These are phyloP conservation scores for Mucor indicus DNA, from an alignment of 371 early-diverging fungal genomes.

Conservation along the genomic window DNA sequence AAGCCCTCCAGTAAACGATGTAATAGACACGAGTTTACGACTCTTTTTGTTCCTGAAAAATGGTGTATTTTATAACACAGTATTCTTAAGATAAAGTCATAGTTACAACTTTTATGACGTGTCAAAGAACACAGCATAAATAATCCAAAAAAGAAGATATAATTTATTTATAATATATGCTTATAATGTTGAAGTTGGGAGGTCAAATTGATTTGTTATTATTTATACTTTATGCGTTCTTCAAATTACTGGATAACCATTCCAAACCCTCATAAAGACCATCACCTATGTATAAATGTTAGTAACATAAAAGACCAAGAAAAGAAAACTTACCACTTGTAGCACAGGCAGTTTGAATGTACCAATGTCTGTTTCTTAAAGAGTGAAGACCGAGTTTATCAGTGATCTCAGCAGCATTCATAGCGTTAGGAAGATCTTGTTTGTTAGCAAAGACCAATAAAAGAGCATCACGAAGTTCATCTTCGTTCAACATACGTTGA, in stretches of 20 bases:
- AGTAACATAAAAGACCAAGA: background rate
- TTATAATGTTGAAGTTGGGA: background rate
- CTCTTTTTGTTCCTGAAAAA: no score
- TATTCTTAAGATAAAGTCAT: no score
- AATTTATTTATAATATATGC: background rate
- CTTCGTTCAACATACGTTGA: constrained; percentile 86
- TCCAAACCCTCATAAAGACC: constrained; percentile 95
- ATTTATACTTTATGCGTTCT: constrained; percentile 16
- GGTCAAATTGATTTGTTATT: no score
- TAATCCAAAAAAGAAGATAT: no score
- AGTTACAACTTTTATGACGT: no score
- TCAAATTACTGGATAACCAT: constrained; percentile 62
- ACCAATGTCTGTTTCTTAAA: constrained; percentile 90
- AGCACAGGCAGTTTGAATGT: constrained; percentile 90
- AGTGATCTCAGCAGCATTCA: constrained; percentile 93
- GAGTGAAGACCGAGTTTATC: constrained; percentile 84
- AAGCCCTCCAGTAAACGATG: no score
- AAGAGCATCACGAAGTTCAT: constrained; percentile 88
- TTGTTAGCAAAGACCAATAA: constrained; percentile 96
- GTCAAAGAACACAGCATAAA: no score
- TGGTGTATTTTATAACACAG: no score
- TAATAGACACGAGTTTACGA: no score
- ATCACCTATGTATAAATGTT: constrained; percentile 48
- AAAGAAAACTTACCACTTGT: constrained; percentile 65
- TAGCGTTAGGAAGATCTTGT: constrained; percentile 94